These are phyloP conservation scores for Canna indica DNA, from an alignment of 176 grass and related monocot genomes.

Conservation along the genomic window DNA sequence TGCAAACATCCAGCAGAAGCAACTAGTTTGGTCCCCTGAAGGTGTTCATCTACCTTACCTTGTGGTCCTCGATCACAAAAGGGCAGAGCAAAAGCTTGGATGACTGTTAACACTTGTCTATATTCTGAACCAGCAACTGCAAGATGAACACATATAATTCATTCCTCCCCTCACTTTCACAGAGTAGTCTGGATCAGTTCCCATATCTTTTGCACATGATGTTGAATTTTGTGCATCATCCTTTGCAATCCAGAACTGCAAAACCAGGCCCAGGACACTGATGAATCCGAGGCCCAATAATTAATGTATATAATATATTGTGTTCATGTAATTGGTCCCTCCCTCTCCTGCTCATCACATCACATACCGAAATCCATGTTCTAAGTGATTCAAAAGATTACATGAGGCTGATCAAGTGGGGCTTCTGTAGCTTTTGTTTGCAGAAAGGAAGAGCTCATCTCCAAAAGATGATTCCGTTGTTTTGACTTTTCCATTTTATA, in stretches of 20 bases:
- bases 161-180: no score
- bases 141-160: no score
- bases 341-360: background rate
- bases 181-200: no score
- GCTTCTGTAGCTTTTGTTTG: background rate
- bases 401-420: constrained; percentile 1
- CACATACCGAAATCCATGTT: background rate
- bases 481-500: constrained; percentile 35
- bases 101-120: background rate
- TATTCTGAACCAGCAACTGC: background rate
- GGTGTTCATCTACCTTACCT: no score
- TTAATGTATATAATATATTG: no score
- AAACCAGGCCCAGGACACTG: no score
- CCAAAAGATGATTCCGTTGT: constrained; percentile 21
- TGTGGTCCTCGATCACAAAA: background rate
- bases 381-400: background rate
- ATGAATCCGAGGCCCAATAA: no score
- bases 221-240: no score
- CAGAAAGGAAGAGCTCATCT: constrained; percentile 3
- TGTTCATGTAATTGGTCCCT: background rate
- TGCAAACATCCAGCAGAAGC: constrained; percentile 2
- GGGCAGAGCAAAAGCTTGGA: background rate
- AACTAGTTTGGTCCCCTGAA: constrained; percentile 1
- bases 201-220: no score
- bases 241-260: no score